Evolutionary conservation across 805 yeast species (phyloP).

Genomic region (Jamesozyma gamospora): DNA sequence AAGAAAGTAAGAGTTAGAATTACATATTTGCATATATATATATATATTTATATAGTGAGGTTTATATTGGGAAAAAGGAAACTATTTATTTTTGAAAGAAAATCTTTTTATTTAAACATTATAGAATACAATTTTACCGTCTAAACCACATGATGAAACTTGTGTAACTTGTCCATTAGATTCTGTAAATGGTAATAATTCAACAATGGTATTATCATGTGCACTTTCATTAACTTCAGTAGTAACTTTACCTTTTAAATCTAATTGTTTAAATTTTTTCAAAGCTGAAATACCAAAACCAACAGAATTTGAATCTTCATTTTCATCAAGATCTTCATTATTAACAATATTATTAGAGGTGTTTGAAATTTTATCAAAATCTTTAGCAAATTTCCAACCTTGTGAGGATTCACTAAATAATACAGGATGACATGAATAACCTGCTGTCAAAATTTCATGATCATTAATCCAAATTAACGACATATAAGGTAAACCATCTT

Average conservation of each 20-base stretch:
- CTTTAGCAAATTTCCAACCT: conserved; percentile 51
- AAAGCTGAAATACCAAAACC: conserved; percentile 64
- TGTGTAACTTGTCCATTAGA: conserved; percentile 44
- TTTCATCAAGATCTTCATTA: conserved; percentile 32
- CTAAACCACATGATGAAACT: conserved; percentile 73
- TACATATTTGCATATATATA: neutral
- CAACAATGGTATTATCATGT: conserved; percentile 84
- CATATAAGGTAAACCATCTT: conserved; percentile 62
- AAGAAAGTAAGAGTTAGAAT: too few relatives aligned
- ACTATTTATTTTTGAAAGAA: too few relatives aligned
- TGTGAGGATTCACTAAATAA: conserved; percentile 63
- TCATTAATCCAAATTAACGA: conserved; percentile 62
- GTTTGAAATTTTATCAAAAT: conserved; percentile 41
- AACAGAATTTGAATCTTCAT: conserved; percentile 41
- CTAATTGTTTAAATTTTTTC: conserved; percentile 91
- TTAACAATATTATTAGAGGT: conserved; percentile 2
- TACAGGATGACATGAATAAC: conserved; percentile 85
- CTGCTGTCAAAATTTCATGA: conserved; percentile 69
- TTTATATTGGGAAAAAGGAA: neutral
- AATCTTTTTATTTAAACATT: conserved; percentile 36
- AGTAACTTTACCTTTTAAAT: conserved; percentile 75
- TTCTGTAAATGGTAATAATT: conserved; percentile 44
- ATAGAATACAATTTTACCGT: conserved; percentile 84
- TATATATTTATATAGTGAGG: neutral
- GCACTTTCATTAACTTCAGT: conserved; percentile 48